These are phyloP conservation scores for Lagenaria siceraria DNA, from an alignment of 306 rosid genomes.

Conservation along the genomic window DNA sequence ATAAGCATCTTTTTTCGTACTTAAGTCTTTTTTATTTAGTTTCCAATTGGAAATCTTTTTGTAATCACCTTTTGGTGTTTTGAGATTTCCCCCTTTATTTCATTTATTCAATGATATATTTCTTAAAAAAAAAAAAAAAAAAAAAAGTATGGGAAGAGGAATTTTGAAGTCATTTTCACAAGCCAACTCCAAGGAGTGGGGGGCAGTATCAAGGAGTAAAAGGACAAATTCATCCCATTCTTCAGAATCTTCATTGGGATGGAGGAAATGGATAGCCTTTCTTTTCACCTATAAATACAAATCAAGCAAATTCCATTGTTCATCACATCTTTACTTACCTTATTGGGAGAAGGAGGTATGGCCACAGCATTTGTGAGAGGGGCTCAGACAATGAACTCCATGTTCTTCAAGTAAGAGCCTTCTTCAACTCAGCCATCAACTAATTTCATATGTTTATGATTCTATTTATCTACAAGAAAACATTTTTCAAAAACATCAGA, in stretches of 20 bases:
- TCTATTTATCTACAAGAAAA: neutral
- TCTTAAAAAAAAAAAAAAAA: too few relatives aligned
- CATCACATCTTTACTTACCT: neutral
- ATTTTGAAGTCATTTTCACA: neutral
- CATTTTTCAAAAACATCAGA: neutral
- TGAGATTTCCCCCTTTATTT: too few relatives aligned
- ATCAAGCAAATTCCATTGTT: neutral
- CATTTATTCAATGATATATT: too few relatives aligned
- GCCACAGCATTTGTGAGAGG: slow-evolving; percentile 11
- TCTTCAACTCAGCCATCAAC: neutral
- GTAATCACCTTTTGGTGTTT: too few relatives aligned
- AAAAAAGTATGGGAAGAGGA: neutral
- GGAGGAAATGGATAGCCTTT: slow-evolving; percentile 10
- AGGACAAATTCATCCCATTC: neutral
- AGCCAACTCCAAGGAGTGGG: neutral
- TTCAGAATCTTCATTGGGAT: slow-evolving; percentile 8
- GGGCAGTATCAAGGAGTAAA: neutral
- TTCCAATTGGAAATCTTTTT: too few relatives aligned
- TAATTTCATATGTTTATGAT: neutral
- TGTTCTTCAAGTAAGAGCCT: slow-evolving; percentile 15
- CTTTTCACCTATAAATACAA: neutral
- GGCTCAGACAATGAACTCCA: slow-evolving; percentile 16
- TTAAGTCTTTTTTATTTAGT: too few relatives aligned
- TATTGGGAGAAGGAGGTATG: neutral
- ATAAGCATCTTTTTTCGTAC: too few relatives aligned